Percentiles rank a stretch among this genome's conserved stretches.
These are phyloP conservation scores for Dendrocalamus sinicus DNA, from an alignment of 176 grass and related monocot species.

Conservation along the genomic window DNA sequence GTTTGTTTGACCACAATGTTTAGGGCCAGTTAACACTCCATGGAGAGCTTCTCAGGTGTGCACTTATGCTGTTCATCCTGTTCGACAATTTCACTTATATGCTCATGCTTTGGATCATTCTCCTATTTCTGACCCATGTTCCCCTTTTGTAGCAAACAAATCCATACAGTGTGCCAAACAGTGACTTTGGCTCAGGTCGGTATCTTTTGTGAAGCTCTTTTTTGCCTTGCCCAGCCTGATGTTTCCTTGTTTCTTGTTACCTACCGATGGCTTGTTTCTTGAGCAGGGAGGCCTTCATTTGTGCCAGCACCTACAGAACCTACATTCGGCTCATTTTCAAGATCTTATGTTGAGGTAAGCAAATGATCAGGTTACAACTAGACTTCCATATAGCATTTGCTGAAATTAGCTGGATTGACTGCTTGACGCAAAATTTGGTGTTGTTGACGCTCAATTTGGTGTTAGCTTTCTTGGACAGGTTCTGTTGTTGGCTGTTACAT, in stretches of 20 bases:
- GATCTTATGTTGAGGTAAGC: slow-evolving; percentile 64
- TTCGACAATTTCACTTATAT: not conserved
- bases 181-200: slow-evolving; percentile 56
- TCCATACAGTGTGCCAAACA: slow-evolving; percentile 49
- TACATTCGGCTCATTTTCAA: slow-evolving; percentile 49
- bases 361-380: not conserved
- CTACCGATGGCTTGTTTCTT: not conserved
- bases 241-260: not conserved
- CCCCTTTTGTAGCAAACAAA: slow-evolving; percentile 50
- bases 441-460: not conserved
- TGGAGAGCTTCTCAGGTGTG: slow-evolving; percentile 81
- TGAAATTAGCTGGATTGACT: slow-evolving; percentile 26
- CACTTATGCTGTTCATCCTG: slow-evolving; percentile 23
- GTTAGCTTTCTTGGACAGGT: not conserved
- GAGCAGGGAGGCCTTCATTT: slow-evolving; percentile 65
- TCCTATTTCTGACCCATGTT: slow-evolving; percentile 35
- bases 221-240: not conserved
- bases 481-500: not conserved
- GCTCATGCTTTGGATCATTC: not conserved
- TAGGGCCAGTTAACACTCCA: slow-evolving; percentile 63
- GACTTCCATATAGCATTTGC: not conserved
- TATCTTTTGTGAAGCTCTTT: not conserved
- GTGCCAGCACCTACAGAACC: slow-evolving; percentile 50
- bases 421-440: not conserved
- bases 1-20: slow-evolving; percentile 45